These are phyloP conservation scores for Diaporthe nobilis DNA, from an alignment of 2,329 filamentous ascomycete genomes.

Conservation along the genomic window DNA sequence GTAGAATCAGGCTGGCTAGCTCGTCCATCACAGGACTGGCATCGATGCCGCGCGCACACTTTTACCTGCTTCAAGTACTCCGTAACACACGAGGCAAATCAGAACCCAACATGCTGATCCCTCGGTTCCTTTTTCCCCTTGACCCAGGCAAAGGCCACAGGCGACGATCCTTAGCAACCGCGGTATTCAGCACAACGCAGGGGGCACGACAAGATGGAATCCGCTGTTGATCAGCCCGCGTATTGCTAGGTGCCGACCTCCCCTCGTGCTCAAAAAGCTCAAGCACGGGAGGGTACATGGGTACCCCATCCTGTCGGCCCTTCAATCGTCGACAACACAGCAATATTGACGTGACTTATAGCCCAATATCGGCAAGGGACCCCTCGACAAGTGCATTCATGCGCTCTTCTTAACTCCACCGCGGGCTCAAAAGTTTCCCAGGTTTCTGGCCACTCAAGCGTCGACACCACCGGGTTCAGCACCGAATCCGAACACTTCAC, in stretches of 20 bases:
- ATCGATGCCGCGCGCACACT: slow-evolving; percentile 17
- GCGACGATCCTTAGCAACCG: neutral
- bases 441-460: slow-evolving; percentile 12
- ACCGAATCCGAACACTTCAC: slow-evolving; percentile 29
- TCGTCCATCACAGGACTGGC: neutral
- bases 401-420: slow-evolving; percentile 28
- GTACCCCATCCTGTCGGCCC: slow-evolving; percentile 14
- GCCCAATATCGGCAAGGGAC: slow-evolving; percentile 6
- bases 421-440: slow-evolving; percentile 24
- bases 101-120: slow-evolving; percentile 3
- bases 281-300: slow-evolving; percentile 25
- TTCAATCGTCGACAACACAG: slow-evolving; percentile 31
- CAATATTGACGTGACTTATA: slow-evolving; percentile 35
- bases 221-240: slow-evolving; percentile 2
- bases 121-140: neutral
- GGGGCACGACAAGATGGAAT: neutral
- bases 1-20: slow-evolving; percentile 20
- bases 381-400: slow-evolving; percentile 35
- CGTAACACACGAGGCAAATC: neutral
- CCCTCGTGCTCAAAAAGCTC: slow-evolving; percentile 21
- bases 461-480: slow-evolving; percentile 12
- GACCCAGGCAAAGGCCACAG: slow-evolving; percentile 14
- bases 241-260: slow-evolving; percentile 7
- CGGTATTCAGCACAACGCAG: neutral
- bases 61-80: neutral